A percentile compares a stretch with the other conserved stretches of the same genome.
These are phyloP conservation scores for Solanum sejunctum DNA, from an alignment of 257 asterid genomes.

Conservation along the genomic window DNA sequence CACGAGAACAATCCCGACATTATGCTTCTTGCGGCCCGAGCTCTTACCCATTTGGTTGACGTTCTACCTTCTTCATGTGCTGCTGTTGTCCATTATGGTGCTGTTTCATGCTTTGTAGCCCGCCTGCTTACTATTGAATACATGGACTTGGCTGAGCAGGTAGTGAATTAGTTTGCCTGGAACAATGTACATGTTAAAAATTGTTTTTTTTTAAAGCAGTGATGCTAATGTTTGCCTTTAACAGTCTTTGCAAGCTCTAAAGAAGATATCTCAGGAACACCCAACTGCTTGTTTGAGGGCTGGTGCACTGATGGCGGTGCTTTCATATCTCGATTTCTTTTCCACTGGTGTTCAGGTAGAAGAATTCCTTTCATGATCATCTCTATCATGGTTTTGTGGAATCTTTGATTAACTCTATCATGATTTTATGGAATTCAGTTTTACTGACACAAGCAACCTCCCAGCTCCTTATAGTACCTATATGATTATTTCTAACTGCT, in stretches of 20 bases:
- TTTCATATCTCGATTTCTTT: constrained; percentile 96
- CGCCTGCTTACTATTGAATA: constrained; percentile 89
- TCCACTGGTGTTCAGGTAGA: constrained; percentile 97
- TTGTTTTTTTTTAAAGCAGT: neutral
- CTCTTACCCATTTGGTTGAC: constrained; percentile 95
- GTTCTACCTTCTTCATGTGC: constrained; percentile 94
- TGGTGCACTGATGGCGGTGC: constrained; percentile 99
- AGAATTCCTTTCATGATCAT: neutral
- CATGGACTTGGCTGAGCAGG: constrained; percentile 99
- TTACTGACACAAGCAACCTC: neutral
- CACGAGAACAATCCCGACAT: constrained; percentile 89
- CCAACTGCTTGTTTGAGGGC: constrained; percentile 99
- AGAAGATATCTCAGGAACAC: constrained; percentile 95
- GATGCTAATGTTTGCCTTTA: neutral
- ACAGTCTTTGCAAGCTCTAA: constrained; percentile 97
- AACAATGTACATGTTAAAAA: neutral
- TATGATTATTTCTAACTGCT: neutral
- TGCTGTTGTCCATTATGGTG: constrained; percentile 97
- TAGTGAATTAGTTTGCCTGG: neutral
- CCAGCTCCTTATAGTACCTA: neutral
- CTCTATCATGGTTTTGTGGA: neutral
- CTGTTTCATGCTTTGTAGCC: constrained; percentile 89
- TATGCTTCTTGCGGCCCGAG: constrained; percentile 97
- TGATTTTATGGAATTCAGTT: neutral
- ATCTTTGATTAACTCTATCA: neutral